These are phyloP conservation scores for Talaromyces sp. DNA, from an alignment of 2,329 filamentous ascomycete species.

Conservation along the genomic window DNA sequence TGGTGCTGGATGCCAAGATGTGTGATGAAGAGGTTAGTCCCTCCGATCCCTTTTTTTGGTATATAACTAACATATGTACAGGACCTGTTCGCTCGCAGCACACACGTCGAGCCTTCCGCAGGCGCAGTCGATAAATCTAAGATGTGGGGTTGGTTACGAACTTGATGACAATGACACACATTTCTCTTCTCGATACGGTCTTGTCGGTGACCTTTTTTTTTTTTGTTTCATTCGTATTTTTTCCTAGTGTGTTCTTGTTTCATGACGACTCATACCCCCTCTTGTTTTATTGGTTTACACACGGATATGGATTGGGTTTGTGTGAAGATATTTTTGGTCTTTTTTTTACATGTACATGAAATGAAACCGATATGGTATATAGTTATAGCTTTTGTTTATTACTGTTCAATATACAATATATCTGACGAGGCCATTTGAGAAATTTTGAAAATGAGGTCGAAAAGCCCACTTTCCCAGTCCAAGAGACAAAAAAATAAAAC, in stretches of 20 bases:
- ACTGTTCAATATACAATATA: not conserved
- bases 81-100: conserved; percentile 56
- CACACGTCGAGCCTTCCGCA: conserved; percentile 46
- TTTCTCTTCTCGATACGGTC: not conserved
- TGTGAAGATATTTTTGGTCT: not conserved
- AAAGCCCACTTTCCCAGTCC: too few species aligned
- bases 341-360: not conserved
- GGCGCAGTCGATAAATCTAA: conserved; percentile 31
- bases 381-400: not conserved
- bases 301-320: not conserved
- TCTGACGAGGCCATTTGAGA: too few species aligned
- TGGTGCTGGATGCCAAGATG: conserved; percentile 73
- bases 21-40: conserved; percentile 69
- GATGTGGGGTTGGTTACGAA: conserved; percentile 31
- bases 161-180: conserved; percentile 1
- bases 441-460: too few species aligned
- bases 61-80: conserved; percentile 21
- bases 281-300: not conserved
- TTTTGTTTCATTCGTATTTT: not conserved
- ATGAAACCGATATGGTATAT: not conserved
- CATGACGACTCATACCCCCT: conserved; percentile 9
- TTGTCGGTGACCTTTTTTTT: not conserved
- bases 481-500: not conserved
- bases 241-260: conserved; percentile 3
- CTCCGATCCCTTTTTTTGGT: conserved; percentile 1